These are phyloP conservation scores for Mycena capillaripes DNA, from an alignment of 768 basidiomycete species.

Conservation along the genomic window DNA sequence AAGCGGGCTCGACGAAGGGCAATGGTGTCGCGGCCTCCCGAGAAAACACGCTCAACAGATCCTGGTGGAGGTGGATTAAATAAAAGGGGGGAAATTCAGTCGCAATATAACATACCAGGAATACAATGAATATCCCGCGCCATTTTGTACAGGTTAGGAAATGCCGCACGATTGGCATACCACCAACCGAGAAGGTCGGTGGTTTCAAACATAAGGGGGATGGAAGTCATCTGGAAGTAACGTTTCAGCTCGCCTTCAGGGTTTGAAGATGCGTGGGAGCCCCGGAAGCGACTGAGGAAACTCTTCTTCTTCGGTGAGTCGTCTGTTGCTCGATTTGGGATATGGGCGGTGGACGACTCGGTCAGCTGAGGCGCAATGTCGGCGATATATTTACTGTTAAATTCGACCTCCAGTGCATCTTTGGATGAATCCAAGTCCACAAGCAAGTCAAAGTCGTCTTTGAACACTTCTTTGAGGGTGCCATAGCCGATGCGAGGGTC, in stretches of 20 bases:
- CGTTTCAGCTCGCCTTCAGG: conserved; percentile 13
- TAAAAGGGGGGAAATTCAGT: not conserved
- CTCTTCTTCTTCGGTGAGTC: too few relatives aligned
- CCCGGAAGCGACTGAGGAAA: too few relatives aligned
- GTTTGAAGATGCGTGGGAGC: not conserved
- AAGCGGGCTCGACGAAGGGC: conserved; percentile 17
- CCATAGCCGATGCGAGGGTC: not conserved
- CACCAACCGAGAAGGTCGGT: conserved; percentile 18
- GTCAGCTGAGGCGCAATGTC: too few relatives aligned
- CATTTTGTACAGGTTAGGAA: conserved; percentile 19
- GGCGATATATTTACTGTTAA: too few relatives aligned
- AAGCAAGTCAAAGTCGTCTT: too few relatives aligned
- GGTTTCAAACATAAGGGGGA: not conserved
- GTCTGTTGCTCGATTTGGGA: not conserved
- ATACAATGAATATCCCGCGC: conserved; percentile 11
- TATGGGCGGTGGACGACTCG: too few relatives aligned
- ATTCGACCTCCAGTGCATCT: too few relatives aligned
- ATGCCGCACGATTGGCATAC: conserved; percentile 11
- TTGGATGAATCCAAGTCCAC: too few relatives aligned
- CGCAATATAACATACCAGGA: not conserved
- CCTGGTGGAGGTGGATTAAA: not conserved
- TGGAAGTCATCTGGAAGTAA: conserved; percentile 12
- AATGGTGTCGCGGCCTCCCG: conserved; percentile 17
- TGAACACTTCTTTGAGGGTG: too few relatives aligned
- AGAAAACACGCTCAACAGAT: conserved; percentile 16